phyloP scores from a whole-genome alignment of 2,329 filamentous ascomycete genomes.

The Aspergillus caelatus region DNA sequence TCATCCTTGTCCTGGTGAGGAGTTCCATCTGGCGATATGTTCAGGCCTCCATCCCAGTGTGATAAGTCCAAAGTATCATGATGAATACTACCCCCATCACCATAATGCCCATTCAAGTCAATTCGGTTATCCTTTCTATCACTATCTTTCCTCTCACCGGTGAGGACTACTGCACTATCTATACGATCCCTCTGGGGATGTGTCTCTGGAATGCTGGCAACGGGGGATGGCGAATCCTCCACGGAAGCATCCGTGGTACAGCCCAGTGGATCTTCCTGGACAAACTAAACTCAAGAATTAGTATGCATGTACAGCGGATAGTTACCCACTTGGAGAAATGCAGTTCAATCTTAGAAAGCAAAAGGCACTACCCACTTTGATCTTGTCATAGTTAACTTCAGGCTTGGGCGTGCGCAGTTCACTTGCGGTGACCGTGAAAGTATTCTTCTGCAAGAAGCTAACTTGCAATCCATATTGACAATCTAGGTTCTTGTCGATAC shows the following conservation, averaged over 20 bases:
- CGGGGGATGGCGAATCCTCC: slow-evolving; percentile 13
- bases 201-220: background rate
- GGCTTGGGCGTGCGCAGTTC: slow-evolving; percentile 14
- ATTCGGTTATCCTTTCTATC: background rate
- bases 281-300: slow-evolving; percentile 22
- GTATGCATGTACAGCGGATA: background rate
- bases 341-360: background rate
- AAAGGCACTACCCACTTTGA: slow-evolving; percentile 19
- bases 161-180: background rate
- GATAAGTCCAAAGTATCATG: background rate
- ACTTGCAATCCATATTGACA: slow-evolving; percentile 54
- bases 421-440: slow-evolving; percentile 40
- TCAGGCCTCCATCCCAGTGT: background rate
- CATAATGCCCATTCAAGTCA: background rate
- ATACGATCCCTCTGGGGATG: background rate
- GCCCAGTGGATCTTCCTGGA: slow-evolving; percentile 26
- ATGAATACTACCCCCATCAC: background rate
- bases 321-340: background rate
- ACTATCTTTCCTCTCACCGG: background rate
- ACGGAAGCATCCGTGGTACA: slow-evolving; percentile 8
- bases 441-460: slow-evolving; percentile 55
- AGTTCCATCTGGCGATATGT: background rate
- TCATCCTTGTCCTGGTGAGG: slow-evolving; percentile 29
- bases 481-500: slow-evolving; percentile 49
- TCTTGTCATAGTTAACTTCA: slow-evolving; percentile 20